Percentiles rank a stretch among this genome's conserved stretches.
Evolutionary conservation across 2,329 filamentous ascomycete genomes (phyloP).

Genomic region (Calonectria naviculata): DNA sequence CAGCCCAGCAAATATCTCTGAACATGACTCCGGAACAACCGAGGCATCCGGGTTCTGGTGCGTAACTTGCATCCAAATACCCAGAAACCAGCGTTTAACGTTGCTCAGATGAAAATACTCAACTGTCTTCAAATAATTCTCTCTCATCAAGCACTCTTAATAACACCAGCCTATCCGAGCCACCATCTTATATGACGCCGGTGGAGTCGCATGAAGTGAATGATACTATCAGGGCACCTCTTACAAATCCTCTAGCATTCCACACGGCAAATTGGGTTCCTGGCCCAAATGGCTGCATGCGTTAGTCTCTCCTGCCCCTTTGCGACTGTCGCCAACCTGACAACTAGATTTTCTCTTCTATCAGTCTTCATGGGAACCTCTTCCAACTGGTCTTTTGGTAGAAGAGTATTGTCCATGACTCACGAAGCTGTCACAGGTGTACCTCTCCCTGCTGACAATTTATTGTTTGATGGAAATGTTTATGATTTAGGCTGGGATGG

Average conservation of each 20-base stretch:
- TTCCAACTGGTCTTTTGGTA: slow-evolving; percentile 15
- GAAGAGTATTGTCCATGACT: slow-evolving; percentile 5
- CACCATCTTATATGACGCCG: not conserved
- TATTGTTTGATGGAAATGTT: slow-evolving; percentile 11
- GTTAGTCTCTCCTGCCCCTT: not conserved
- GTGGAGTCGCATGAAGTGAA: not conserved
- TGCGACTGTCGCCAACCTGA: too few relatives aligned
- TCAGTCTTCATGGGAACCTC: slow-evolving; percentile 20
- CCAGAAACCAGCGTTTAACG: not conserved
- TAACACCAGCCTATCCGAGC: not conserved
- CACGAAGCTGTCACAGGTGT: not conserved
- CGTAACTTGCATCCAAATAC: not conserved
- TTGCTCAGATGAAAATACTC: not conserved
- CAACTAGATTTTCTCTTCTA: too few relatives aligned
- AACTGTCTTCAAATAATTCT: not conserved
- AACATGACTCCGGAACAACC: not conserved
- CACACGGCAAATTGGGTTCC: slow-evolving; percentile 17
- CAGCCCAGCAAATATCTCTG: not conserved
- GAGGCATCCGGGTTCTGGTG: not conserved
- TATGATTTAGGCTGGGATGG: slow-evolving; percentile 16
- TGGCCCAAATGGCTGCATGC: not conserved
- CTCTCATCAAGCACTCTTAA: not conserved
- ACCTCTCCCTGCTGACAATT: not conserved
- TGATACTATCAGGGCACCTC: not conserved
- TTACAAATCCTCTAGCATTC: slow-evolving; percentile 15